These are phyloP conservation scores for Lichtheimia ramosa DNA, from an alignment of 371 early-diverging fungal species.

Conservation along the genomic window DNA sequence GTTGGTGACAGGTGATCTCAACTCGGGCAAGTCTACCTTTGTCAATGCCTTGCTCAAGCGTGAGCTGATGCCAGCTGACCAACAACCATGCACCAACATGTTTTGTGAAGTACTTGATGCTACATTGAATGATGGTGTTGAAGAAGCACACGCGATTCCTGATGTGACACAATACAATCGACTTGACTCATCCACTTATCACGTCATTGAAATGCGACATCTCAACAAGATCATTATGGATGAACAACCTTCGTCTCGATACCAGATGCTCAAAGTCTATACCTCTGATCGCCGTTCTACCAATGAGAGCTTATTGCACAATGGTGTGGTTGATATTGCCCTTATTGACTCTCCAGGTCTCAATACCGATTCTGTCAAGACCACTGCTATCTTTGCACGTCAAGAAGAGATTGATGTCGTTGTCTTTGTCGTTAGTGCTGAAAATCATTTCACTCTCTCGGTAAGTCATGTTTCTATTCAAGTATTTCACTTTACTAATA, in stretches of 20 bases:
- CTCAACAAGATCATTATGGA: constrained; percentile 61
- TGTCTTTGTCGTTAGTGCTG: constrained; percentile 98
- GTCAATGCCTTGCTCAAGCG: constrained; percentile 93
- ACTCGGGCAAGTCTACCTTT: constrained; percentile 95
- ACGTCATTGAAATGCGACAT: constrained; percentile 61
- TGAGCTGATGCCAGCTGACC: constrained; percentile 90
- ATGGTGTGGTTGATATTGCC: constrained; percentile 92
- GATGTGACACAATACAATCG: constrained; percentile 69
- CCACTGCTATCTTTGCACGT: constrained; percentile 92
- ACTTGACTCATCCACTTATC: constrained; percentile 72
- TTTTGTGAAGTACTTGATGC: constrained; percentile 94
- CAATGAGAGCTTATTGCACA: constrained; percentile 80
- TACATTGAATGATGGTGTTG: constrained; percentile 76
- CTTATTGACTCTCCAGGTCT: constrained; percentile 98
- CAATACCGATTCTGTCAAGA: constrained; percentile 95
- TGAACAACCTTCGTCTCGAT: constrained; percentile 55
- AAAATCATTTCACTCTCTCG: constrained; percentile 97
- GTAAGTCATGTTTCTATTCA: constrained; percentile 44
- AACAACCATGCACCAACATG: constrained; percentile 95
- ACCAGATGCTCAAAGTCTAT: constrained; percentile 88
- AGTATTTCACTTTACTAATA: not conserved
- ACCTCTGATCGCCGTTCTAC: constrained; percentile 64
- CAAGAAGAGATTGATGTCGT: constrained; percentile 98
- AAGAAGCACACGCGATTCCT: constrained; percentile 88
- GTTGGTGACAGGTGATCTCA: constrained; percentile 96